phyloP scores from a whole-genome alignment of 345 rosid genomes.

The Crucihimalaya himalaica region DNA sequence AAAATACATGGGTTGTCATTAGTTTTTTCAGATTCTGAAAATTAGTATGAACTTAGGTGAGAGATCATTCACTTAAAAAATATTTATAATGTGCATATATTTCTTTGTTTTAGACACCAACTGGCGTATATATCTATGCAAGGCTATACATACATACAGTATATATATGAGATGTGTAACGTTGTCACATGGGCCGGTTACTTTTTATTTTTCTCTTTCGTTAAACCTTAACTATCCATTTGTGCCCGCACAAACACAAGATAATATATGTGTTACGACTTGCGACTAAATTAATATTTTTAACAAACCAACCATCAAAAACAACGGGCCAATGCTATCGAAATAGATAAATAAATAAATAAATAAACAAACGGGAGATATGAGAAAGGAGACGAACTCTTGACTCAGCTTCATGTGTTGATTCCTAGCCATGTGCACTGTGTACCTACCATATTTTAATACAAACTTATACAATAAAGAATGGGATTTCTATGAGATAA shows the following conservation, averaged over 20 bases:
- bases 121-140: constrained; percentile 34
- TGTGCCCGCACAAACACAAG: neutral
- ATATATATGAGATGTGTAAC: neutral
- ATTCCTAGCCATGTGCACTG: constrained; percentile 39
- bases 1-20: no score
- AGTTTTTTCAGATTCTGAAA: neutral
- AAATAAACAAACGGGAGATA: neutral
- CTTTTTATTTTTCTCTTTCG: neutral
- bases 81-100: neutral
- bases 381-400: constrained; percentile 11
- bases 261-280: neutral
- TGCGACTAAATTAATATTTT: neutral
- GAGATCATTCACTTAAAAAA: neutral
- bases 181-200: constrained; percentile 44
- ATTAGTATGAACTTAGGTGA: neutral
- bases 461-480: neutral
- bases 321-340: constrained; percentile 34
- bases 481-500: neutral
- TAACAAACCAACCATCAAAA: constrained; percentile 31
- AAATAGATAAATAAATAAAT: neutral
- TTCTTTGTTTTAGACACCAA: neutral
- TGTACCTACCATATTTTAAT: constrained; percentile 17
- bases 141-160: neutral
- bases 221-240: neutral
- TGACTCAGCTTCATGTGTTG: constrained; percentile 45